These are phyloP conservation scores for Thelonectria discophora DNA, from an alignment of 2,329 filamentous ascomycete genomes.

Conservation along the genomic window DNA sequence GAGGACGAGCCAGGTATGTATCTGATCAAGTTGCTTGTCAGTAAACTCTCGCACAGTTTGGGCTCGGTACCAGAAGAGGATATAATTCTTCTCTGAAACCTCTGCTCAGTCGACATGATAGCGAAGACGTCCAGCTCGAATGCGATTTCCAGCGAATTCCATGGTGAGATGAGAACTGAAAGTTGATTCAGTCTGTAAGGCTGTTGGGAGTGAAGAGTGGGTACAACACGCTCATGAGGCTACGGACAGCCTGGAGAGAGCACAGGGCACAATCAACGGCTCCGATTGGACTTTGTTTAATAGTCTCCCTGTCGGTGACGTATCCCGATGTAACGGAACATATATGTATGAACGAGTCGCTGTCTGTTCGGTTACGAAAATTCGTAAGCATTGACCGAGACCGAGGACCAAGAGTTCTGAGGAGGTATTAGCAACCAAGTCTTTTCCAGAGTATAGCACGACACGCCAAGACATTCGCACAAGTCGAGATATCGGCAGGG, in stretches of 20 bases:
- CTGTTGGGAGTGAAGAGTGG: background rate
- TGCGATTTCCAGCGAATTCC: background rate
- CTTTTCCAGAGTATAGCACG: background rate
- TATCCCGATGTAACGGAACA: background rate
- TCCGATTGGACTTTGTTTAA: no score
- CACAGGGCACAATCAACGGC: background rate
- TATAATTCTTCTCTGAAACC: background rate
- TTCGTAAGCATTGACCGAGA: no score
- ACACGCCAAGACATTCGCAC: slow-evolving; percentile 13
- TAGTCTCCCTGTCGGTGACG: slow-evolving; percentile 4
- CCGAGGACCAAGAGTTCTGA: no score
- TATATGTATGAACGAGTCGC: background rate
- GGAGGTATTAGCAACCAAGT: background rate
- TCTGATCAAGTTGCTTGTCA: background rate
- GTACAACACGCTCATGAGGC: background rate
- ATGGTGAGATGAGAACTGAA: background rate
- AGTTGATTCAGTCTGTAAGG: slow-evolving; percentile 4
- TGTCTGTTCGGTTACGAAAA: no score
- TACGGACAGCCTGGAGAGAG: background rate
- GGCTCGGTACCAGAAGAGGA: background rate
- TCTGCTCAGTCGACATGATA: background rate
- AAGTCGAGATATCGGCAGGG: slow-evolving; percentile 14
- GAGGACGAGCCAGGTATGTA: slow-evolving; percentile 1
- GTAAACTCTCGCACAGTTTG: background rate
- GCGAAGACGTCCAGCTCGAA: background rate